Percentiles rank a stretch among this genome's conserved stretches.
Conservation (phyloP, 2,329 filamentous ascomycete species). For the Fusarium citri region DNA sequence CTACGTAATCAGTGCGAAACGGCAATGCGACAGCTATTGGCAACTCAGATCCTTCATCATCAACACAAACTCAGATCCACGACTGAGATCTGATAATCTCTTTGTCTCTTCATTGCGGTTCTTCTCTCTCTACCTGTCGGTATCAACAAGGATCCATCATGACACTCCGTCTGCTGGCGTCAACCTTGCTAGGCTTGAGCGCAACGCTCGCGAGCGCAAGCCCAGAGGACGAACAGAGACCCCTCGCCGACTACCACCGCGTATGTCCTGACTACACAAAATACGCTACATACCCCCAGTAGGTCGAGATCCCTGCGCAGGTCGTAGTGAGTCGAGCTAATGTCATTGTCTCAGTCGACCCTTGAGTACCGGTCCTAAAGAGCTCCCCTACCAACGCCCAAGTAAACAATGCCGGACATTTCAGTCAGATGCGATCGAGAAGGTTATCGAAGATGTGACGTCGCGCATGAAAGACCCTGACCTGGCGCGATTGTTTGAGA, state of each 20-base stretch:
- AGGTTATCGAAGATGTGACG: constrained; percentile 86
- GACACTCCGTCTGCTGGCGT: constrained; percentile 44
- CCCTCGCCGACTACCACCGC: constrained; percentile 42
- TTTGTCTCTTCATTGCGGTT: neutral
- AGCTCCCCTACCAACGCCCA: constrained; percentile 88
- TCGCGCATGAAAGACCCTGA: constrained; percentile 85
- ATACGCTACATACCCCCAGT: constrained; percentile 57
- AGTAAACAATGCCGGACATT: constrained; percentile 87
- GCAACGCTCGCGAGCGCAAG: constrained; percentile 37
- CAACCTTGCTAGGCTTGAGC: constrained; percentile 45
- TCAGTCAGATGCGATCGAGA: constrained; percentile 84
- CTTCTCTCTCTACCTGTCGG: neutral
- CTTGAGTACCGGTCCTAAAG: constrained; percentile 80
- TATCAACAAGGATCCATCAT: constrained; percentile 29
- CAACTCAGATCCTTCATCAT: constrained; percentile 8
- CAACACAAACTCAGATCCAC: neutral
- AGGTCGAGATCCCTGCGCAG: constrained; percentile 24
- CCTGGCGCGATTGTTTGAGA: constrained; percentile 92
- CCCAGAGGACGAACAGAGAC: constrained; percentile 39
- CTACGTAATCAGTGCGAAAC: constrained; percentile 35
- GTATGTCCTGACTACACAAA: constrained; percentile 57
- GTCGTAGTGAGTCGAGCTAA: constrained; percentile 6
- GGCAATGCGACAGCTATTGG: constrained; percentile 29
- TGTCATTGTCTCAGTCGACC: constrained; percentile 70
- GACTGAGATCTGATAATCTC: neutral